Evolutionary conservation across 495 filamentous ascomycete species (phyloP), one percentile per base, ranked within the genome.

Genomic region (Xylaria bambusicola): DNA sequence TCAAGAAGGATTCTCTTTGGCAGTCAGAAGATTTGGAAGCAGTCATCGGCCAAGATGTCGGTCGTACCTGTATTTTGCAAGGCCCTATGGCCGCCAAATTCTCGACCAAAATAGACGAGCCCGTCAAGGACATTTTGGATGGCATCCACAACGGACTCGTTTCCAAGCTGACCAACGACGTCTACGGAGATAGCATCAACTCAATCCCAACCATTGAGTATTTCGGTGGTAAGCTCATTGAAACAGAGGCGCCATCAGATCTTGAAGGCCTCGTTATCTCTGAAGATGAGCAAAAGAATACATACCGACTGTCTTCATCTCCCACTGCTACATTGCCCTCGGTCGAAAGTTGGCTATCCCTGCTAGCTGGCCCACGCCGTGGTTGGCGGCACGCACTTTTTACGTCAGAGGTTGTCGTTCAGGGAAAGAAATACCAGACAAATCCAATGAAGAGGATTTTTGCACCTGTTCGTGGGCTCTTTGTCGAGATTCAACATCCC

Each of bases 1-100:
- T 98, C 86, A 98, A 98, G 86, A 98, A 98, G 76, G 94, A 98
- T 74, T 97, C 93, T n/a, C 84, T 98, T 26, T 98, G 94, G 94
- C 94, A 98, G 75, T 97, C 93, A 0, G 94, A 98, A 74, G 93
- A 98, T 69, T 83, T 98, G 12, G 93, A 91, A 62, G 94, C 94
- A 35, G 94, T 98, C 65, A 90, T 97, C 49, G 93, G 80, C 62
- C 93, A 97, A 74, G 94, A 98, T 74, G 94, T 97, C 53, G 92
- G 90, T 41, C 83, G 94, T 56, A 93, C 91, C 6, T 96, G 92
- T 79, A 97, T 98, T 73, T 78, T 98, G 53, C 94, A 98, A 71
- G 94, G 94, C 13, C 94, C 94, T 5, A 92, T 93, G 78, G 91
- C 94, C 36, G 94, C 84, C 53, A 93, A 88, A 69, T 96, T 96